These are phyloP conservation scores for Colletotrichum neosansevieriae DNA, from an alignment of 2,329 filamentous ascomycete species.

Conservation along the genomic window DNA sequence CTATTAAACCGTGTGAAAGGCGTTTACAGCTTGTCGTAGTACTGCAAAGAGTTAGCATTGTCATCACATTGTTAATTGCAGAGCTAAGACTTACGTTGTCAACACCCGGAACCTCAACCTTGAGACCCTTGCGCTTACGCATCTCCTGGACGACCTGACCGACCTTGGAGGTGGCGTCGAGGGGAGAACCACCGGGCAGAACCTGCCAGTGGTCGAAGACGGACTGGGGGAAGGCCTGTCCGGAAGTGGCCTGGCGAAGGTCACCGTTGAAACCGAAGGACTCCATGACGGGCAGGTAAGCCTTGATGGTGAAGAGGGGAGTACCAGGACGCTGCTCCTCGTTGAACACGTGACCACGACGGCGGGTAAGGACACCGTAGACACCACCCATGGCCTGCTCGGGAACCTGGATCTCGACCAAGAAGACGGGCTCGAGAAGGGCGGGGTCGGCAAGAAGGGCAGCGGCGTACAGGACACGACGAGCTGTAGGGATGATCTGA, in stretches of 20 bases:
- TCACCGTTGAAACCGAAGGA: slow-evolving; percentile 99
- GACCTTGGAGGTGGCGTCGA: slow-evolving; percentile 85
- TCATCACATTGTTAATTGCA: not conserved
- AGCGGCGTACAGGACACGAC: slow-evolving; percentile 96
- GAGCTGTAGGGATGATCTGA: slow-evolving; percentile 97
- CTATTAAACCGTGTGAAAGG: slow-evolving; percentile 58
- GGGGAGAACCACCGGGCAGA: slow-evolving; percentile 91
- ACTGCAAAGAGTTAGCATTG: slow-evolving; percentile 64
- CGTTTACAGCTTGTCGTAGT: slow-evolving; percentile 98
- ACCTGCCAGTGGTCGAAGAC: slow-evolving; percentile 99
- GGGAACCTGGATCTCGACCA: slow-evolving; percentile 99
- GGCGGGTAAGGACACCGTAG: slow-evolving; percentile 97
- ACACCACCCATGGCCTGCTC: slow-evolving; percentile 99
- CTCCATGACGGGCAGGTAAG: slow-evolving; percentile 95
- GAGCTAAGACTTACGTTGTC: slow-evolving; percentile 82
- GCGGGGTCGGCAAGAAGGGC: slow-evolving; percentile 90
- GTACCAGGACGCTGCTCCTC: slow-evolving; percentile 99
- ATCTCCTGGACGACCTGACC: slow-evolving; percentile 87
- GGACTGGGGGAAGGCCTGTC: slow-evolving; percentile 98
- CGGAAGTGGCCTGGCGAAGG: slow-evolving; percentile 91
- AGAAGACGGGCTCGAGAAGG: slow-evolving; percentile 97
- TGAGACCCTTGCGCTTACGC: slow-evolving; percentile 99
- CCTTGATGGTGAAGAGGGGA: slow-evolving; percentile 99
- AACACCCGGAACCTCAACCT: slow-evolving; percentile 91
- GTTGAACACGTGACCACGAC: slow-evolving; percentile 98